Conservation (phyloP, 495 filamentous ascomycete genomes). For the Margaritispora aquatica region DNA sequence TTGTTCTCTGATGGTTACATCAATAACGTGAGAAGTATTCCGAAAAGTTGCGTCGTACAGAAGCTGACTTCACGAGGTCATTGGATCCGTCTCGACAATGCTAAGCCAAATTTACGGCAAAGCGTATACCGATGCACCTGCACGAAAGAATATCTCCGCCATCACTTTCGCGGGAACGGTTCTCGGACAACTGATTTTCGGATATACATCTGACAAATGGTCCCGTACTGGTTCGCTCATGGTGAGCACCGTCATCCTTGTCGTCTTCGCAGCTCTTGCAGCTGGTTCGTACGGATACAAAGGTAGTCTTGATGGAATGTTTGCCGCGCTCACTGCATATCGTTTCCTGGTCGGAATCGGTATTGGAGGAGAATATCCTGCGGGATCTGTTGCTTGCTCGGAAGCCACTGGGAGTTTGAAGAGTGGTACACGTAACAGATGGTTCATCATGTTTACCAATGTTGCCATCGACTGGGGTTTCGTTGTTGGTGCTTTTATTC, state of each 20-base stretch:
- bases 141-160: conserved; percentile 62
- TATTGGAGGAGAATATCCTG: conserved; percentile 79
- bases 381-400: conserved; percentile 76
- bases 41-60: background rate
- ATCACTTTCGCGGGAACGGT: conserved; percentile 90
- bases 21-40: conserved; percentile 51
- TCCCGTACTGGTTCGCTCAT: conserved; percentile 78
- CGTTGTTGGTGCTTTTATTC: conserved; percentile 71
- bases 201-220: conserved; percentile 75
- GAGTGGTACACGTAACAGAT: conserved; percentile 71
- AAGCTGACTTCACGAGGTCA: conserved; percentile 49
- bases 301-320: conserved; percentile 58
- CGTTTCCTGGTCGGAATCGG: conserved; percentile 66
- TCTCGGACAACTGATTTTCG: conserved; percentile 76
- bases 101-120: conserved; percentile 55
- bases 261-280: conserved; percentile 75
- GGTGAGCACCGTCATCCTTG: conserved; percentile 72
- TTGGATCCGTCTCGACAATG: conserved; percentile 74
- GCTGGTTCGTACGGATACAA: conserved; percentile 68
- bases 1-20: conserved; percentile 89
- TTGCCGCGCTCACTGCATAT: conserved; percentile 78
- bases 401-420: conserved; percentile 82
- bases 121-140: conserved; percentile 56
- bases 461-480: conserved; percentile 80
- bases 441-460: conserved; percentile 94